These are phyloP conservation scores for Abrus pulchellus DNA, from an alignment of 306 rosid species.

Conservation along the genomic window DNA sequence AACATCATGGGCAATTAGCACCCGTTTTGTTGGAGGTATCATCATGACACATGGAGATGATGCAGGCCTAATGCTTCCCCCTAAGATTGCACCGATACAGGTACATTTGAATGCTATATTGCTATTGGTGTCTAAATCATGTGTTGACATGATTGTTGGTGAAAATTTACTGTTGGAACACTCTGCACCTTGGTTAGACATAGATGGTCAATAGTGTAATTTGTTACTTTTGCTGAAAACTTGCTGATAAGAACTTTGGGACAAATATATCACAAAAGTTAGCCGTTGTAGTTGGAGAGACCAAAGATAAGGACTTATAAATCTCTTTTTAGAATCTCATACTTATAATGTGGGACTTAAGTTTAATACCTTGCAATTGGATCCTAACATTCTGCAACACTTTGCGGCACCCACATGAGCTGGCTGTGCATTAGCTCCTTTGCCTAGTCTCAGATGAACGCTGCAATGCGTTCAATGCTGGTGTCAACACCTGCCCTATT, in stretches of 20 bases:
- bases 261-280: too few species aligned
- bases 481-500: too few species aligned
- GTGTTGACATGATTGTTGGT: slow-evolving; percentile 18
- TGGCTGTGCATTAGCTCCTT: too few species aligned
- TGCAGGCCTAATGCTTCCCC: slow-evolving; percentile 94
- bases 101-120: slow-evolving; percentile 55
- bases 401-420: too few species aligned
- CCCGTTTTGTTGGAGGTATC: slow-evolving; percentile 97
- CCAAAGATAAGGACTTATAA: too few species aligned
- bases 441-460: too few species aligned
- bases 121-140: slow-evolving; percentile 13
- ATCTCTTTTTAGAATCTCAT: too few species aligned
- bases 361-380: too few species aligned
- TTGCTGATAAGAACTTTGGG: neutral
- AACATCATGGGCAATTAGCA: slow-evolving; percentile 98
- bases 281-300: too few species aligned
- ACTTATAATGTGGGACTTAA: too few species aligned
- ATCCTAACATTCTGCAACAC: too few species aligned
- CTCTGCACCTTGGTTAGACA: slow-evolving; percentile 23
- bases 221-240: slow-evolving; percentile 29
- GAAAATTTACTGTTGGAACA: slow-evolving; percentile 23
- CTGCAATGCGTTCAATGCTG: too few species aligned
- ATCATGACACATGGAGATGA: slow-evolving; percentile 98
- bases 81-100: slow-evolving; percentile 91
- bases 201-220: slow-evolving; percentile 29